These are phyloP conservation scores for Marchantia polymorpha DNA, from an alignment of 225 moss, liverwort and hornwort species.

Conservation along the genomic window DNA sequence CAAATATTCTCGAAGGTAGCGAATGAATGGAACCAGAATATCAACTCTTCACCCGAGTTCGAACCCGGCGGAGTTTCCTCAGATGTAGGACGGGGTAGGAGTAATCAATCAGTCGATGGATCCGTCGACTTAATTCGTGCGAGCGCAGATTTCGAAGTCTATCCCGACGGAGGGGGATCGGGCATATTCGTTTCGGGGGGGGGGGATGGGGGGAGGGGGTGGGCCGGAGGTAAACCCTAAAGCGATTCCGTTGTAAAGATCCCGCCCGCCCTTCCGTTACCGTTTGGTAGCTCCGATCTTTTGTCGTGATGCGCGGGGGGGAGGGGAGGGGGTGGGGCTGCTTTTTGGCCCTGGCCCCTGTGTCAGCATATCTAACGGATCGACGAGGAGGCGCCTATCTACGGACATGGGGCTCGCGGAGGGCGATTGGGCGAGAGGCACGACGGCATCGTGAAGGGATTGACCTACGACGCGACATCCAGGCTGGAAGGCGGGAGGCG, in stretches of 20 bases:
- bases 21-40: too few relatives aligned
- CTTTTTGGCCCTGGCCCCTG: background rate
- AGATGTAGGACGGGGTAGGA: too few relatives aligned
- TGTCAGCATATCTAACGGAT: slow-evolving; percentile 12
- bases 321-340: background rate
- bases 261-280: background rate
- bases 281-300: background rate
- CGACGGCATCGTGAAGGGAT: background rate
- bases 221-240: slow-evolving; percentile 7
- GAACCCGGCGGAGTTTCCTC: too few relatives aligned
- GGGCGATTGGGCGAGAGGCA: background rate
- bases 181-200: background rate
- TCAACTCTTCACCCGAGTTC: too few relatives aligned
- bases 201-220: too few relatives aligned
- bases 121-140: background rate
- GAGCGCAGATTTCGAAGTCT: background rate
- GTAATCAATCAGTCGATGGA: too few relatives aligned
- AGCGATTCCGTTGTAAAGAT: background rate
- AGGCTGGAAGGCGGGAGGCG: background rate
- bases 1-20: too few relatives aligned
- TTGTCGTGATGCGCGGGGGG: background rate
- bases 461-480: background rate
- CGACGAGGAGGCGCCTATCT: background rate
- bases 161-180: background rate
- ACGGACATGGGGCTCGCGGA: background rate